Evolutionary conservation across 2,329 filamentous ascomycete species (phyloP).

Genomic region (Plectosphaerella cucumerina): DNA sequence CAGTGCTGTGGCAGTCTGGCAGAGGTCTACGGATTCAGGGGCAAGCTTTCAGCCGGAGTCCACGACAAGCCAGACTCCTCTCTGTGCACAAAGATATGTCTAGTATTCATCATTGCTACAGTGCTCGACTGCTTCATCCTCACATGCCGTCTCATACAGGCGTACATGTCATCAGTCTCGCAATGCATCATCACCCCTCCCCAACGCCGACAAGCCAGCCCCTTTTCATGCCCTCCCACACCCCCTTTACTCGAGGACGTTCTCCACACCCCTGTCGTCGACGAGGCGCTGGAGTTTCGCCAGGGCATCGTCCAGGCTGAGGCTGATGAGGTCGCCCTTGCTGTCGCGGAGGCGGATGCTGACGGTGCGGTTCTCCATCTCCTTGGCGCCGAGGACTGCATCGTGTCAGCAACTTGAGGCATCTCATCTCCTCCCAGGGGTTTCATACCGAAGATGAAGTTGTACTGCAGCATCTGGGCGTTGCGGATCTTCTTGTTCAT

Average conservation of each 20-base stretch:
- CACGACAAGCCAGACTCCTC: not conserved
- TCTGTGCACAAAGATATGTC: not conserved
- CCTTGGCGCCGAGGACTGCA: conserved; percentile 57
- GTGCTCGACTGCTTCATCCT: too few species aligned
- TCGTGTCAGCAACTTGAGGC: conserved; percentile 9
- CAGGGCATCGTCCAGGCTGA: conserved; percentile 52
- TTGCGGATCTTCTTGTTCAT: conserved; percentile 88
- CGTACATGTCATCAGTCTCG: not conserved
- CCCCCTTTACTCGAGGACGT: conserved; percentile 11
- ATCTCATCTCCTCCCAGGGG: not conserved
- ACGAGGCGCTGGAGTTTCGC: conserved; percentile 50
- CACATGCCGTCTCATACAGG: not conserved
- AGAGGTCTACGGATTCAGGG: too few species aligned
- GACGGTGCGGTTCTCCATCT: conserved; percentile 55
- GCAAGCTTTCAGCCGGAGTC: too few species aligned
- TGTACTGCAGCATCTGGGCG: conserved; percentile 76
- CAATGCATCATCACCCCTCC: conserved; percentile 1
- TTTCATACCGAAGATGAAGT: conserved; percentile 69
- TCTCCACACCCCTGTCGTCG: conserved; percentile 36
- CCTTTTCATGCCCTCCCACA: not conserved
- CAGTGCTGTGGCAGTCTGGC: too few species aligned
- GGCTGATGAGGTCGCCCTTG: conserved; percentile 56
- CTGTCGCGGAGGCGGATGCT: conserved; percentile 60
- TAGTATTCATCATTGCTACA: conserved; percentile 2
- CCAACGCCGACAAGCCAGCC: not conserved